Evolutionary conservation across 768 basidiomycete genomes (phyloP), one percentile per base, ranked within the genome.

Genomic region (Leccinum ochraceum): DNA sequence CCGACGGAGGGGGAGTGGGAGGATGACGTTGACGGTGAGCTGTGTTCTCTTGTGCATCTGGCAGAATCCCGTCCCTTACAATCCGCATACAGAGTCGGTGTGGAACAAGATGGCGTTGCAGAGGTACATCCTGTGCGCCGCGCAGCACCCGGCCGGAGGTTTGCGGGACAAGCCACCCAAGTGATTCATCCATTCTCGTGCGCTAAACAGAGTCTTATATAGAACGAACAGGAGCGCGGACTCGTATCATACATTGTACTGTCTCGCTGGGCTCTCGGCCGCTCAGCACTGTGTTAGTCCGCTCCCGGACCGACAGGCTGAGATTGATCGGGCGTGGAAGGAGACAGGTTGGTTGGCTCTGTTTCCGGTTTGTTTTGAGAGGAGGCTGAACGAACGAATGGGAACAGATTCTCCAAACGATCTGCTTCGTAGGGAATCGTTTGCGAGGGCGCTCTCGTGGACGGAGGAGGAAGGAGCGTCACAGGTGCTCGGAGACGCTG

Each of bases 161-260:
- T 74, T 98, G 54, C 80, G 94, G 24, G 97, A 99, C 70, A 99
- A 99, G 70, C 97, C 97, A 14, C 92, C 93, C 42, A 98, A 97
- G 91, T 92, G 73, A 56, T 84, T 32, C 32, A 16, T 53, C 17
- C 37, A 16, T n/a, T 8, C 10, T 3, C 22, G 26, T 17, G 7
- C 16, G 48, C 8, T 6, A 16, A 16, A 20, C 28, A n/a, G n/a
- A 3, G 16, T 32, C 48, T 66, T n/a, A 66, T 44, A 1, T n/a
- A 7, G 4, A 20, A 51, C 34, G 26, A 16, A 17, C 64, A 95
- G 94, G 75, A 75, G 75, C n/a, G 78, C 95, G n/a, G 97, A 99
- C 71, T 83, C 92, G 42, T 99, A 99, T 71, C 97, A 99, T 69
- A 97, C 96, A 0, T 76, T 92, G 37, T 98, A 96, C 74, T 95